Base-by-base conservation (phyloP, 306 rosid species). In the Sphenostylis stenocarpa region DNA sequence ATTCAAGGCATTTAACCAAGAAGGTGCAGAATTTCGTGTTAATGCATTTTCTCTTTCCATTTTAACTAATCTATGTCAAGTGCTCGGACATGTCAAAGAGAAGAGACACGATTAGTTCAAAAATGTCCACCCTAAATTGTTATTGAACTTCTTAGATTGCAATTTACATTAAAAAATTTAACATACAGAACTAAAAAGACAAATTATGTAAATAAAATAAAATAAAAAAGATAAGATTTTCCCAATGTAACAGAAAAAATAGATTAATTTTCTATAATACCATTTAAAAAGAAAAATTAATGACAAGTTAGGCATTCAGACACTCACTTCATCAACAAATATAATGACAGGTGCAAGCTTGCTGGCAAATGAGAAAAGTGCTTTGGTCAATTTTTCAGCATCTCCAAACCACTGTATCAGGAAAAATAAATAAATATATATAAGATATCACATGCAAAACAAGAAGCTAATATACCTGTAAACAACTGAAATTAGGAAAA, bases 311-410 rank as follows among this genome's bases (percentile, higher is more conserved):
- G 19, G 60, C 41, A 57, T n/a, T 52, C 66, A 39, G 80, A 41
- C 56, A 75, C 86, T 88, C 73, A 89, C 99, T 90, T 95, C 97
- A 67, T 92, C 97, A 79, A 95, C 99, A 86, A 95, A 92, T 79
- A 95, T 87, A 79, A 95, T 90, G 87, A 95, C 99, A 19, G 99
- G 99, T 76, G 97, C 87, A 81, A 95, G 92, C 88, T 89, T 95
- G 93, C 97, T 85, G 73, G 99, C 97, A 73, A 92, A 95, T 80
- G 99, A 95, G 89, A 95, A 95, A 53, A 95, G 96, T 14, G 99
- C 97, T 75, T 92, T 95, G 47, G 97, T 95, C 77, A 95, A 90
- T 92, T 95, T 95, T 87, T 95, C 99, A 72, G 99, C 97, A 82
- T 95, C 97, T 72, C 99, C 99, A 61, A 95, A 95, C 97, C 99